Conservation (phyloP, 2,329 filamentous ascomycete genomes). For the Phyllosticta capitalensis region DNA sequence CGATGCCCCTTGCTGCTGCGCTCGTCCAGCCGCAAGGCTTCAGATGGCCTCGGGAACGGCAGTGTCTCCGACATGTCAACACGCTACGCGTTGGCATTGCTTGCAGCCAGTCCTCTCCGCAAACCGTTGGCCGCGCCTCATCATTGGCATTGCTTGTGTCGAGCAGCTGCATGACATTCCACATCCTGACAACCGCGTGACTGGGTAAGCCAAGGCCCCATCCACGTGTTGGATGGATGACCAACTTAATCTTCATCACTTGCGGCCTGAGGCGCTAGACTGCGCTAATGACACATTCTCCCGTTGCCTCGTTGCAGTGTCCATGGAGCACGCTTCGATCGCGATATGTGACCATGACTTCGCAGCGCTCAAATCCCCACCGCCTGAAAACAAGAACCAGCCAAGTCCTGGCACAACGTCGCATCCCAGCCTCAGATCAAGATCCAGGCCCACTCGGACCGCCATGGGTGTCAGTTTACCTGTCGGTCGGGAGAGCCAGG, state of each 20-base stretch:
- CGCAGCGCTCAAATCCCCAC: not conserved
- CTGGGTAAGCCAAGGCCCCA: not conserved
- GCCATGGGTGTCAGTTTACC: not conserved
- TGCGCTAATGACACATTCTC: not conserved
- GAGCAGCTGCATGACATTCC: not conserved
- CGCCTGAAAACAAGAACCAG: not conserved
- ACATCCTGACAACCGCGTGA: not conserved
- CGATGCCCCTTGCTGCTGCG: not conserved
- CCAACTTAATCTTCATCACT: not conserved
- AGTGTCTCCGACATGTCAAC: not conserved
- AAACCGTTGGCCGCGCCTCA: not conserved
- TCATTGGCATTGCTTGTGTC: not conserved
- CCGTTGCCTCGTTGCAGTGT: not conserved
- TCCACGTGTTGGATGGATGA: not conserved
- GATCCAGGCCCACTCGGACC: not conserved
- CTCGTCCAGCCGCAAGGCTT: not conserved
- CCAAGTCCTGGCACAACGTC: not conserved
- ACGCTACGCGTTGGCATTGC: not conserved
- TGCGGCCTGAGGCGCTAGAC: not conserved
- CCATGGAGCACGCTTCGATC: not conserved
- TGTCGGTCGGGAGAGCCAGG: not conserved
- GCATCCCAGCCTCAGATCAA: not conserved
- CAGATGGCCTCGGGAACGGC: not conserved
- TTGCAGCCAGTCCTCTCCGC: not conserved
- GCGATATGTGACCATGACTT: not conserved